These are phyloP conservation scores for Adansonia rubrostipa DNA, from an alignment of 441 rosid species.

Conservation along the genomic window DNA sequence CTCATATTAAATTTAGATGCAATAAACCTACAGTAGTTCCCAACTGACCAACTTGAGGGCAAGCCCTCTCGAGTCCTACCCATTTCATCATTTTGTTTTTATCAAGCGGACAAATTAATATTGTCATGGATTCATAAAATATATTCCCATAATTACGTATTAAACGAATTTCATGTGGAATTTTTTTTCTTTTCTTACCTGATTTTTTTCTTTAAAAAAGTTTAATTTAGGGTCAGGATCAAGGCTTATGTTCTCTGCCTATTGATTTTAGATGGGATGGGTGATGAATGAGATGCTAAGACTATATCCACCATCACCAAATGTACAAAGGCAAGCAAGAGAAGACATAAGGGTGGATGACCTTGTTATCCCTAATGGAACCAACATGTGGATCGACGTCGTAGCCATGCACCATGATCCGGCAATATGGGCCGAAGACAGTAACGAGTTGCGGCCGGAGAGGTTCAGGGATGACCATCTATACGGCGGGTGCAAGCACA, in stretches of 20 bases:
- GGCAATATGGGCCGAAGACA: slow-evolving; percentile 78
- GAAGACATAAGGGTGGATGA: slow-evolving; percentile 65
- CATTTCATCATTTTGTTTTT: background rate
- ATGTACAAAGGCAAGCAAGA: slow-evolving; percentile 80
- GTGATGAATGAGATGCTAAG: slow-evolving; percentile 86
- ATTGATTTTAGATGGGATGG: slow-evolving; percentile 73
- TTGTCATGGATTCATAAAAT: background rate
- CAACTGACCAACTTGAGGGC: background rate
- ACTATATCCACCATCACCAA: slow-evolving; percentile 83
- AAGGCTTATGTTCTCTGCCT: background rate
- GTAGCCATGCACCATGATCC: slow-evolving; percentile 94
- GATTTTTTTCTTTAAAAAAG: too few species aligned
- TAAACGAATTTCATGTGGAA: background rate
- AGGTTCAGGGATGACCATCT: slow-evolving; percentile 64
- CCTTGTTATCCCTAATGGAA: slow-evolving; percentile 62
- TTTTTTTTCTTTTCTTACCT: background rate
- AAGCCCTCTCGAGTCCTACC: background rate
- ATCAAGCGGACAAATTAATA: background rate
- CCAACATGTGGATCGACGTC: slow-evolving; percentile 91
- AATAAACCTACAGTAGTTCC: too few species aligned
- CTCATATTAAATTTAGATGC: too few species aligned
- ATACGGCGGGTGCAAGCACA: slow-evolving; percentile 63
- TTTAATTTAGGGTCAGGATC: background rate
- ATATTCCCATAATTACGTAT: background rate
- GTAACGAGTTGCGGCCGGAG: slow-evolving; percentile 77